Base-by-base conservation (phyloP, 176 grass and related monocot species). In the Aegilops tauschii region DNA sequence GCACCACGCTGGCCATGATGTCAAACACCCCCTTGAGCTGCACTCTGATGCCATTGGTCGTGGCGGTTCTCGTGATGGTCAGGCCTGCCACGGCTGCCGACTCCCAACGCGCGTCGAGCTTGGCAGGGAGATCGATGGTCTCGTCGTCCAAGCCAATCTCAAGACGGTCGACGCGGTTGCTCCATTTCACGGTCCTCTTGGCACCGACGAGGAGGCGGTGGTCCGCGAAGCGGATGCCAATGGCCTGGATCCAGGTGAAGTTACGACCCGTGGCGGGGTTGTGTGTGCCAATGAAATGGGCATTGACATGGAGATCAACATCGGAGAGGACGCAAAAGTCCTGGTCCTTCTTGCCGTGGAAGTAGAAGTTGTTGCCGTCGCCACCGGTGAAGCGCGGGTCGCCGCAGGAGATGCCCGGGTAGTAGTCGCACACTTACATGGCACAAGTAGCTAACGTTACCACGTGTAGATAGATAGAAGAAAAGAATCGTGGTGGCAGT, bases 161-260 rank as follows among this genome's bases (percentile, higher is more conserved):
- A 0, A 74, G 23, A 47, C 12, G 71, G 12, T 74, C 23, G 12
- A 47, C 1, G 40, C 3, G n/a, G 3, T 3, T 13, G 40, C 47
- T 16, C 71, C 71, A 74, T 74, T 74, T 74, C n/a, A 74, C n/a
- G 23, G 71, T 74, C 12, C 9, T 47, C 23, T 47, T 74, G 71
- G 71, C 40, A 1, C 40, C 40, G 0, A 74, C 1, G 12, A 74
- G 9, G 3, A 74, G 71, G 5, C 71, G 71, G 6, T 74, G 71
- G 12, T 74, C 42, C 13, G 73, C 77, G 9, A 92, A 92, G 28
- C 47, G 82, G n/a, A 92, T 58, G 37, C 84, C 87, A 47, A 92
- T 65, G 20, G 91, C 65, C 44, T 92, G 80, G 83, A 90, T 88
- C 90, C 90, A 92, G 3, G 90, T 92, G 82, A 92, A 89, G 83